These are phyloP conservation scores for Scortechinia acanthostroma DNA, from an alignment of 2,329 filamentous ascomycete genomes.

Conservation along the genomic window DNA sequence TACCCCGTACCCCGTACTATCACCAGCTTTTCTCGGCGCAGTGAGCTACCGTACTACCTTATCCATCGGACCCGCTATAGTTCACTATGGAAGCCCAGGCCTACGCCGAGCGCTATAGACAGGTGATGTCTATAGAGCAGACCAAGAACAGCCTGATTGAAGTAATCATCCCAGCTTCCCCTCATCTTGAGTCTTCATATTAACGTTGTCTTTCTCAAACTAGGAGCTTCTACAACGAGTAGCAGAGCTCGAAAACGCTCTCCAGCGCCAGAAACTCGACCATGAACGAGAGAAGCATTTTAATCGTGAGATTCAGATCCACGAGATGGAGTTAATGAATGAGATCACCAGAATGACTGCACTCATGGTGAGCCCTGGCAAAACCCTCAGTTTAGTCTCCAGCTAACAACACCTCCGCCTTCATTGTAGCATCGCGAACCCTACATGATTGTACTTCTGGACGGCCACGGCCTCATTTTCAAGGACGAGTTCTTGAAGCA, in stretches of 20 bases:
- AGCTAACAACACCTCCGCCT: too few relatives aligned
- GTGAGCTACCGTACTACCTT: too few relatives aligned
- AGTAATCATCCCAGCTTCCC: constrained; percentile 15
- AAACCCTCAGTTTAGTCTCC: too few relatives aligned
- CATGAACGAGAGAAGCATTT: constrained; percentile 35
- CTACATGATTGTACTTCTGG: constrained; percentile 42
- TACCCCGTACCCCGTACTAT: too few relatives aligned
- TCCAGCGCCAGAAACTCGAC: constrained; percentile 30
- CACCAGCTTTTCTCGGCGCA: too few relatives aligned
- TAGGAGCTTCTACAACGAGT: constrained; percentile 35
- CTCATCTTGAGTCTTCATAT: not conserved
- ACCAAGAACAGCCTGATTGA: constrained; percentile 36
- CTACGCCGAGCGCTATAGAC: constrained; percentile 30
- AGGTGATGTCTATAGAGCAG: constrained; percentile 30
- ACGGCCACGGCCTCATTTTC: constrained; percentile 48
- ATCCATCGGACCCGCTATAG: too few relatives aligned
- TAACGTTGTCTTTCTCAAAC: constrained; percentile 4
- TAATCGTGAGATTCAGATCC: constrained; percentile 34
- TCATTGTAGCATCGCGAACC: constrained; percentile 36
- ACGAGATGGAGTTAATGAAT: constrained; percentile 34
- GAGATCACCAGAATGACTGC: constrained; percentile 31
- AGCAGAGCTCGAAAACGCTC: constrained; percentile 29
- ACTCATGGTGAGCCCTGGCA: constrained; percentile 34
- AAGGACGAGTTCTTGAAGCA: constrained; percentile 35
- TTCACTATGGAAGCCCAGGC: constrained; percentile 14